phyloP scores from a whole-genome alignment of 352 stramenopile species.

The Aphanomyces stellatus region DNA sequence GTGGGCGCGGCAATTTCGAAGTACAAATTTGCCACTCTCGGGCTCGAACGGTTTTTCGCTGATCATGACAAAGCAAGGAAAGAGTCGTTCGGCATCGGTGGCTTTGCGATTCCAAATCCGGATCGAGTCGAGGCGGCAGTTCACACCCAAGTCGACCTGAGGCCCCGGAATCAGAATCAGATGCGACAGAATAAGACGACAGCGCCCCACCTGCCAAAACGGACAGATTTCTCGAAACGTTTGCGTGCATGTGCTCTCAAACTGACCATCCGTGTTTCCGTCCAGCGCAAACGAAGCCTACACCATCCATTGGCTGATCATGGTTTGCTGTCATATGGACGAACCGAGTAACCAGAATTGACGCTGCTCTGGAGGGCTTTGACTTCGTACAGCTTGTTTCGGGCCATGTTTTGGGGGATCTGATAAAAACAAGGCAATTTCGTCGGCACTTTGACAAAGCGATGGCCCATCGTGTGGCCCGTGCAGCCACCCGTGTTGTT shows the following conservation, averaged over 20 bases:
- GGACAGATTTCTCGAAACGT: conserved; percentile 68
- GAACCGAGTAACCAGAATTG: conserved; percentile 36
- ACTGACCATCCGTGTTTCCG: conserved; percentile 2
- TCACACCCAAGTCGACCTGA: conserved; percentile 9
- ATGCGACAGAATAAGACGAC: conserved; percentile 28
- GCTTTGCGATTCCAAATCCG: conserved; percentile 1
- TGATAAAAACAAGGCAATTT: conserved; percentile 55
- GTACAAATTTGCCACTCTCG: conserved; percentile 54
- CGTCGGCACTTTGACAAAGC: conserved; percentile 32
- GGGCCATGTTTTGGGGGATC: conserved; percentile 41
- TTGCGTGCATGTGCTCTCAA: conserved; percentile 31
- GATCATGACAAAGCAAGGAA: conserved; percentile 44
- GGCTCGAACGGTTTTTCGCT: conserved; percentile 49
- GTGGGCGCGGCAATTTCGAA: conserved; percentile 38
- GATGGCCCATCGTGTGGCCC: conserved; percentile 34
- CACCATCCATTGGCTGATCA: background rate
- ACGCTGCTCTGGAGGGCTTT: conserved; percentile 47
- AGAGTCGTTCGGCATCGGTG: background rate
- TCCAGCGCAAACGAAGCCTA: conserved; percentile 37
- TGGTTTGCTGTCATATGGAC: background rate
- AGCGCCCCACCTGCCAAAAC: conserved; percentile 59
- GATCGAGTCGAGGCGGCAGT: conserved; percentile 18
- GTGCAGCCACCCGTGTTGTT: conserved; percentile 60
- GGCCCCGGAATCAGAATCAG: conserved; percentile 26
- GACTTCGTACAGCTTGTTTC: conserved; percentile 23